These are phyloP conservation scores for Ricinus communis DNA, from an alignment of 345 rosid species.

Conservation along the genomic window DNA sequence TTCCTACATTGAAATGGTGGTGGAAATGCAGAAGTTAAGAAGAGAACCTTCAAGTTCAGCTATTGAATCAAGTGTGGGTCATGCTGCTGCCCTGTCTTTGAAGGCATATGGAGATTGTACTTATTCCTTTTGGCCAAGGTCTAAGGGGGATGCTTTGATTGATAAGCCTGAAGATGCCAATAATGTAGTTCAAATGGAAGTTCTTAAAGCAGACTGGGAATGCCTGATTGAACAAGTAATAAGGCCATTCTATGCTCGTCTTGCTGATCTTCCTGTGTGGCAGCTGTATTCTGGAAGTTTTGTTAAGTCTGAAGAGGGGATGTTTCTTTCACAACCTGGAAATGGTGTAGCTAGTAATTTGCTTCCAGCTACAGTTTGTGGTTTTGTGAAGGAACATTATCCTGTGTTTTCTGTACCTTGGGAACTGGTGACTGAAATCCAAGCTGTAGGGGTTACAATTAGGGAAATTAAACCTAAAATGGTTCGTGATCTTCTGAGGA, in stretches of 20 bases:
- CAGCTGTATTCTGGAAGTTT: conserved; percentile 86
- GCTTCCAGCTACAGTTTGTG: conserved; percentile 90
- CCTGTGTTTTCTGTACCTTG: conserved; percentile 92
- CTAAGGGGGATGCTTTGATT: conserved; percentile 36
- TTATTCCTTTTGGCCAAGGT: conserved; percentile 92
- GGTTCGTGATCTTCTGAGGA: conserved; percentile 81
- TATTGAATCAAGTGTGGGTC: conserved; percentile 47
- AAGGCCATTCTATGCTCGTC: conserved; percentile 78
- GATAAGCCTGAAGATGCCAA: conserved; percentile 34
- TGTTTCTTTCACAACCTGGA: conserved; percentile 95
- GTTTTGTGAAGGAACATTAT: conserved; percentile 92
- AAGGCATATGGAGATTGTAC: conserved; percentile 65
- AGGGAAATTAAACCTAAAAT: conserved; percentile 90
- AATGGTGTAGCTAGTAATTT: conserved; percentile 67
- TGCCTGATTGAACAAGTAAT: conserved; percentile 75
- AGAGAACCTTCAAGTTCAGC: conserved; percentile 67
- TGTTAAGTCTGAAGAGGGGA: conserved; percentile 91
- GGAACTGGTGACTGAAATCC: conserved; percentile 84
- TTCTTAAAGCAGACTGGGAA: conserved; percentile 62
- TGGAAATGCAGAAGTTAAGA: conserved; percentile 78
- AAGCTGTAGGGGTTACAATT: conserved; percentile 65
- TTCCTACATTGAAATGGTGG: conserved; percentile 83
- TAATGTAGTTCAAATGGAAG: conserved; percentile 33
- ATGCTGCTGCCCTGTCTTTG: conserved; percentile 50
- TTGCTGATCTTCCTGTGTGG: conserved; percentile 91